Evolutionary conservation across 2,329 filamentous ascomycete genomes (phyloP), one percentile per base, ranked within the genome.

Genomic region (Epichloe aotearoae): DNA sequence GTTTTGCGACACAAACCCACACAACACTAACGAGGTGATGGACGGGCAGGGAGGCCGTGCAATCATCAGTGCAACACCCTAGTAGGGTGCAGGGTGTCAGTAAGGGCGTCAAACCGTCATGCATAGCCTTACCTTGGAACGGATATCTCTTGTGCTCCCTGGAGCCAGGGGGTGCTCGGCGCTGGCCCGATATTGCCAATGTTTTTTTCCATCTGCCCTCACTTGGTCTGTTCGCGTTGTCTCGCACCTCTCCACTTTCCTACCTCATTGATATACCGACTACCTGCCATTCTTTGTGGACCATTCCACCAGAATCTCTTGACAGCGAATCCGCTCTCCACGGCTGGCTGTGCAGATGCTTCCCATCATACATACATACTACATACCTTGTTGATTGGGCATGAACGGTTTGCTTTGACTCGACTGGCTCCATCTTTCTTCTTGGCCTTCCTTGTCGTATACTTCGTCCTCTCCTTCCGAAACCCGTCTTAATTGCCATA

Each of bases 281-380:
- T 20, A 42, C 41, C 34, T 49, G 46, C 43, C 43, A 36, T 41
- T n/a, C 34, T 39, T 52, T 44, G 40, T 52, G 40, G 50, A 42
- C 15, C 50, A 41, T 14, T 10, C 33, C 36, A 50, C 23, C 15
- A 46, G 14, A 43, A 26, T 14, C 14, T 14, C 14, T 10, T n/a
- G 30, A 23, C 34, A 23, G 14, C 45, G 12, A 48, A 40, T 23
- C 33, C 41, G 40, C 48, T 46, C 49, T 45, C 6, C 45, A 42
- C 40, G 44, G 48, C 48, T 45, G 45, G 49, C 48, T 49, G 51
- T 30, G 36, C 30, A 46, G 38, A 50, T n/a, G 7, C 4, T 20
- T 48, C 14, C 17, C 36, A n/a, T 38, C 15, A 14, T 38, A 10
- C 15, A 8, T 20, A 8, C 15, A 14, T 20, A 8, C 33, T 20